phyloP scores from a whole-genome alignment of 768 basidiomycete genomes.

The Fibroporia radiculosa region DNA sequence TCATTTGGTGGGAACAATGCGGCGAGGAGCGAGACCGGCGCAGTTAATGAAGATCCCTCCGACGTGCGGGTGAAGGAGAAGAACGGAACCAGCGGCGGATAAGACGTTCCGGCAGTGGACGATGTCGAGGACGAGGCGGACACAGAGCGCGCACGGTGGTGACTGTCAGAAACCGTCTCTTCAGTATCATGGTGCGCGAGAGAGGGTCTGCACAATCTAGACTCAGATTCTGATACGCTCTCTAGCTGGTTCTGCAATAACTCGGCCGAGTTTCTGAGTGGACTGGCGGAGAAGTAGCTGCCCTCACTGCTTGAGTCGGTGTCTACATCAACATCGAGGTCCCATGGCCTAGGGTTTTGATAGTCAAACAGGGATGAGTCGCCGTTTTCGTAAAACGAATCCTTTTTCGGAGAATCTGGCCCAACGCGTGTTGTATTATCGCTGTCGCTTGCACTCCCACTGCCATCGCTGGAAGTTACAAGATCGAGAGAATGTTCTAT shows the following conservation, averaged over 20 bases:
- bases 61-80: constrained; percentile 72
- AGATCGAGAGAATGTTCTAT: not conserved
- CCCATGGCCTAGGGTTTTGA: not conserved
- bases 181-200: constrained; percentile 8
- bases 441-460: constrained; percentile 15
- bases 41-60: constrained; percentile 72
- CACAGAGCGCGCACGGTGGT: constrained; percentile 10
- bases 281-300: constrained; percentile 1
- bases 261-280: not conserved
- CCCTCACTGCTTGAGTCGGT: constrained; percentile 5
- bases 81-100: constrained; percentile 46
- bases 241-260: not conserved
- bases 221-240: not conserved
- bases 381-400: constrained; percentile 5
- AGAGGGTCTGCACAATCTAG: not conserved
- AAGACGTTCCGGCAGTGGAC: constrained; percentile 6
- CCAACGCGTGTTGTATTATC: constrained; percentile 19
- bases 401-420: constrained; percentile 16
- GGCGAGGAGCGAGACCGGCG: constrained; percentile 60
- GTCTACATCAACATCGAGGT: constrained; percentile 8
- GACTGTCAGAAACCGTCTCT: not conserved
- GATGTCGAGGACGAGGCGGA: constrained; percentile 3
- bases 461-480: constrained; percentile 6
- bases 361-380: constrained; percentile 8
- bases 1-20: constrained; percentile 64